A percentile compares a stretch with the other conserved stretches of the same genome.
These are phyloP conservation scores for Podila minutissima DNA, from an alignment of 192 early-diverging fungal genomes.

Conservation along the genomic window DNA sequence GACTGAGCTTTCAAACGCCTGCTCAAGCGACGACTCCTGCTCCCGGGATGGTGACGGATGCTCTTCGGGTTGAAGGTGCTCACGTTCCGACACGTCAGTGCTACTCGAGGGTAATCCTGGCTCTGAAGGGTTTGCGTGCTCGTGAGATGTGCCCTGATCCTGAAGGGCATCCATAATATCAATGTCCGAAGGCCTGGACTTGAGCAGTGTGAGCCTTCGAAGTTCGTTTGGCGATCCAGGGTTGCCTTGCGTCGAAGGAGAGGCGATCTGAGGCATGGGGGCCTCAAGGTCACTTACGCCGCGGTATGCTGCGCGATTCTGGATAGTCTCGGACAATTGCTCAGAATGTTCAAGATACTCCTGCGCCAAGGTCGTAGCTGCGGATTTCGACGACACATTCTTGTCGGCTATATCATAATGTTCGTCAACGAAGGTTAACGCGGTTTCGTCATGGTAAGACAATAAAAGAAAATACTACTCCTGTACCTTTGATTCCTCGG, in stretches of 20 bases:
- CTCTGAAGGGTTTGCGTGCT: slow-evolving; percentile 13
- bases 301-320: slow-evolving; percentile 13
- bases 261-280: slow-evolving; percentile 43
- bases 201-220: slow-evolving; percentile 23
- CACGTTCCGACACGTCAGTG: neutral
- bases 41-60: neutral
- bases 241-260: slow-evolving; percentile 44
- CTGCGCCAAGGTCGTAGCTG: slow-evolving; percentile 56
- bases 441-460: neutral
- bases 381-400: slow-evolving; percentile 57
- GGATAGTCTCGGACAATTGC: slow-evolving; percentile 49
- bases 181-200: slow-evolving; percentile 22
- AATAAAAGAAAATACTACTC: too few relatives aligned
- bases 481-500: slow-evolving; percentile 69
- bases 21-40: slow-evolving; percentile 1
- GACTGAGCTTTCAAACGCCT: neutral
- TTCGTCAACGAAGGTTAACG: too few relatives aligned
- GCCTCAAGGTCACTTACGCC: slow-evolving; percentile 32
- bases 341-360: slow-evolving; percentile 63
- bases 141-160: neutral
- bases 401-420: slow-evolving; percentile 58
- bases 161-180: slow-evolving; percentile 15
- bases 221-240: slow-evolving; percentile 49
- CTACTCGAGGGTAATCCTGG: neutral
- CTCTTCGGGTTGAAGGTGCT: neutral